Evolutionary conservation across 2,329 filamentous ascomycete species (phyloP), one percentile per base, ranked within the genome.

Genomic region (Paecilomyces niveus): DNA sequence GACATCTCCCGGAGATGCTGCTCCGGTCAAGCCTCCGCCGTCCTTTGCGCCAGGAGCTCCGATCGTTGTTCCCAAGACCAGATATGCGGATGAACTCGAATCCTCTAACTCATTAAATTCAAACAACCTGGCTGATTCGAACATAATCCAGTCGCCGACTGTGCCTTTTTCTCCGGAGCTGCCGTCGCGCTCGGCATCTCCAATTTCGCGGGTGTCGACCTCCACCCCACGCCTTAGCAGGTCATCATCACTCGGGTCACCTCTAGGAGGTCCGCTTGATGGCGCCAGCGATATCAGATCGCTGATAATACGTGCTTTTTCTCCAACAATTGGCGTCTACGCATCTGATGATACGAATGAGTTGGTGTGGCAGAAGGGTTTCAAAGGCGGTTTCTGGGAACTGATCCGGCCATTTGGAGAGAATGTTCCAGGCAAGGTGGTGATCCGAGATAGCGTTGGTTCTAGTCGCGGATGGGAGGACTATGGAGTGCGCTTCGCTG

Each of bases 401-500:
- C 78, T 99, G 24, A 77, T 99, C 58, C 82, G 93, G 55, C 93
- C 94, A 0, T 99, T 96, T 76, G 94, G 94, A 31, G 94, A 99
- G 75, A 84, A 82, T 15, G 83, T 97, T 0, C 85, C 88, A 54
- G 94, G 94, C 31, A 96, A 94, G 69, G 88, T 99, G 55, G 89
- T 89, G 3, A 88, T 97, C 57, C 82, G 94, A 66, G 94, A 99
- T 74, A 97, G 92, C 70, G 86, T 90, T 65, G 93, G 94, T 8
- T 85, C 88, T 51, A 92, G 91, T 70, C 86, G 86, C 69, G 84
- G 85, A 45, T 93, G 89, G 78, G 93, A 97, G 57, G 92, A 97
- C 72, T 99, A 92, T 74, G 88, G 90, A 0, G 83, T 99, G 59
- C 88, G 91, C 57, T 97, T 99, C 72, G 86, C 89, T 4, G 83